These are phyloP conservation scores for Pharus latifolius DNA, from an alignment of 176 grass and related monocot species.

Conservation along the genomic window DNA sequence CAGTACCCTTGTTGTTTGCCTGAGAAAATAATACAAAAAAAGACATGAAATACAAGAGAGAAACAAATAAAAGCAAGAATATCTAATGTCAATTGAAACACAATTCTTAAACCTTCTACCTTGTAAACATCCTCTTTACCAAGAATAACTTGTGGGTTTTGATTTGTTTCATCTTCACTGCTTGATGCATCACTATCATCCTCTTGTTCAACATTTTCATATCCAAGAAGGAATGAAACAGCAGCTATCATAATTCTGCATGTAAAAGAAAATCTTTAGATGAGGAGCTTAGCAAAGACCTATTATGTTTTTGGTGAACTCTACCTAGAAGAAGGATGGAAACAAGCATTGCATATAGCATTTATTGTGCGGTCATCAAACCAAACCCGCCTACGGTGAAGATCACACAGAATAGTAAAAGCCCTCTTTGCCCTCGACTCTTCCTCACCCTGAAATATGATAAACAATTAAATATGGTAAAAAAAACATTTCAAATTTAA, in stretches of 20 bases:
- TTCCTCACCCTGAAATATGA: constrained; percentile 57
- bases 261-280: constrained; percentile 6
- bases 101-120: constrained; percentile 22
- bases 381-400: constrained; percentile 86
- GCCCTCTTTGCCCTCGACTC: constrained; percentile 82
- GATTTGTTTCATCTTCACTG: constrained; percentile 60
- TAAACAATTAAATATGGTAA: neutral
- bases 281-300: neutral
- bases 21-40: constrained; percentile 21
- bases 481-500: neutral
- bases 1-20: constrained; percentile 82
- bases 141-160: constrained; percentile 58
- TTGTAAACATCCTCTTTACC: constrained; percentile 94
- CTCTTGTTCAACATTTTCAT: constrained; percentile 68
- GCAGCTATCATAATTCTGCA: constrained; percentile 81
- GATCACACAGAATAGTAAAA: constrained; percentile 79
- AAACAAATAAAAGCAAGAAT: neutral
- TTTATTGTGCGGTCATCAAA: constrained; percentile 91
- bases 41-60: neutral
- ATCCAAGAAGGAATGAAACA: constrained; percentile 90
- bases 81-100: neutral
- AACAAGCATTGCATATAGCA: constrained; percentile 87
- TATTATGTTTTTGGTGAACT: neutral
- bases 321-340: constrained; percentile 80
- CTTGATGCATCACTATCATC: constrained; percentile 70